These are phyloP conservation scores for Clarireedia paspali DNA, from an alignment of 2,329 filamentous ascomycete species.

Conservation along the genomic window DNA sequence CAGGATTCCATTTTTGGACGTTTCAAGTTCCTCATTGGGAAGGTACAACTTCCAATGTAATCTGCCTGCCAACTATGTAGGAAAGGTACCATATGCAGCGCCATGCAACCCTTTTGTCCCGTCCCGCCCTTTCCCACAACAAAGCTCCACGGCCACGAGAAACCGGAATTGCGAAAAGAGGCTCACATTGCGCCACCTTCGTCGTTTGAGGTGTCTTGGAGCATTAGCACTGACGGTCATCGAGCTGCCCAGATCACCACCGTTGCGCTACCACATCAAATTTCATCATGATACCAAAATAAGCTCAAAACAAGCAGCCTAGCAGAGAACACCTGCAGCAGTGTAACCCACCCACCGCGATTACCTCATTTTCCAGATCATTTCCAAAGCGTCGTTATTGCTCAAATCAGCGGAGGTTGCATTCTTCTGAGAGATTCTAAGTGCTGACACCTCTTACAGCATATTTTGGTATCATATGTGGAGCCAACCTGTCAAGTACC, in stretches of 20 bases:
- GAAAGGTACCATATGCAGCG: not conserved
- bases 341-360: not conserved
- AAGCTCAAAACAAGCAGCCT: not conserved
- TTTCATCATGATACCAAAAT: constrained; percentile 1
- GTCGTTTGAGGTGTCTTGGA: too few relatives aligned
- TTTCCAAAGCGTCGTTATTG: not conserved
- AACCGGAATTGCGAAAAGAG: not conserved
- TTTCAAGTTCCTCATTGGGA: constrained; percentile 6
- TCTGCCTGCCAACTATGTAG: not conserved
- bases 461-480: not conserved
- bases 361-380: constrained; percentile 3
- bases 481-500: too few relatives aligned
- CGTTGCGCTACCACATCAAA: not conserved
- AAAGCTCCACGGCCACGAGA: not conserved
- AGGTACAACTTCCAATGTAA: constrained; percentile 1
- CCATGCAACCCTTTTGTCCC: not conserved
- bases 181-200: too few relatives aligned
- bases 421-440: constrained; percentile 1
- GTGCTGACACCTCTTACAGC: constrained; percentile 6
- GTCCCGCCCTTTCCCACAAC: not conserved
- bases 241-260: not conserved
- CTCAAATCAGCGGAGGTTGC: not conserved
- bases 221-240: too few relatives aligned
- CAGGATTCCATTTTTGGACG: constrained; percentile 1
- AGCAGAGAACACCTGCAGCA: constrained; percentile 6